These are phyloP conservation scores for Xylaria arbuscula DNA, from an alignment of 2,329 filamentous ascomycete species.

Conservation along the genomic window DNA sequence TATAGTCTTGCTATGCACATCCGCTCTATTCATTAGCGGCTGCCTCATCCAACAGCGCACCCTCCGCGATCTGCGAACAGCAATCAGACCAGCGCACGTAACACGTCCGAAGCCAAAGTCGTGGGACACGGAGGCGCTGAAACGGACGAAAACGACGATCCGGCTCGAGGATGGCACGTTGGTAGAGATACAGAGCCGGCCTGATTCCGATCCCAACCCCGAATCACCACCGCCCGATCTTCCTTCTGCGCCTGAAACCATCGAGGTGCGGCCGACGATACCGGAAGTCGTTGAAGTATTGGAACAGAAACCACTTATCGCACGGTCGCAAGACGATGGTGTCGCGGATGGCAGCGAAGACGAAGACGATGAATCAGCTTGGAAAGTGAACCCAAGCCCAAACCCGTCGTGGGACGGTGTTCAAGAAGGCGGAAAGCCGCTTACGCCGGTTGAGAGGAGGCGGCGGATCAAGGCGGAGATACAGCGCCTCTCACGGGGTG, in stretches of 20 bases:
- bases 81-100: slow-evolving; percentile 66
- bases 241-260: slow-evolving; percentile 35
- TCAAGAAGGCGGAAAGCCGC: slow-evolving; percentile 57
- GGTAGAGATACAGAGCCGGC: slow-evolving; percentile 47
- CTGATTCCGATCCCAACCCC: slow-evolving; percentile 49
- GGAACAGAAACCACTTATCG: slow-evolving; percentile 1
- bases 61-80: slow-evolving; percentile 78
- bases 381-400: slow-evolving; percentile 22
- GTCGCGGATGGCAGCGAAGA: slow-evolving; percentile 10
- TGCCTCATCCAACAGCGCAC: slow-evolving; percentile 90
- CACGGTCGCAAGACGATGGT: slow-evolving; percentile 27
- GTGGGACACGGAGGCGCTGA: slow-evolving; percentile 45
- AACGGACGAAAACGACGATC: slow-evolving; percentile 54
- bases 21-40: slow-evolving; percentile 86
- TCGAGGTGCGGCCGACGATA: slow-evolving; percentile 54
- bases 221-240: background rate
- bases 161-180: slow-evolving; percentile 61
- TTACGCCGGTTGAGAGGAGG: slow-evolving; percentile 65
- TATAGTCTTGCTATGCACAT: slow-evolving; percentile 79
- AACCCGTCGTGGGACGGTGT: slow-evolving; percentile 48
- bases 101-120: slow-evolving; percentile 60
- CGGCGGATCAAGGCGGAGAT: slow-evolving; percentile 70
- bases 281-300: background rate
- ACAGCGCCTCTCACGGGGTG: slow-evolving; percentile 57
- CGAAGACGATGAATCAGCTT: background rate